Evolutionary conservation across 768 basidiomycete species (phyloP), one percentile per base, ranked within the genome.

Genomic region (Macrolepiota fuliginosa): DNA sequence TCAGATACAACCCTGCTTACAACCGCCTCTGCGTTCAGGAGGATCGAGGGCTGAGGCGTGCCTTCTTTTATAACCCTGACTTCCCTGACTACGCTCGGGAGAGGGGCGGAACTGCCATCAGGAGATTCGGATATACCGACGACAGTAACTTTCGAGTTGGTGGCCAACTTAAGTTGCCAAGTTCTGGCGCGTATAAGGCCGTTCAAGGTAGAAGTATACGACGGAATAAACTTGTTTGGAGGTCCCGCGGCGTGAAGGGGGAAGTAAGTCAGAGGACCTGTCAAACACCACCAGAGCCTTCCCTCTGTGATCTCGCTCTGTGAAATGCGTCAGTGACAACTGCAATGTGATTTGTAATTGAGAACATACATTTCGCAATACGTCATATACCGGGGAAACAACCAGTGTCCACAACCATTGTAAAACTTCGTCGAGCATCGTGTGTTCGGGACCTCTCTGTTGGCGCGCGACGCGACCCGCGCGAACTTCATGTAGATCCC

Each of bases 241-340:
- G 63, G 63, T 47, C 65, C 62, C 27, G 64, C 65, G 12, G 67
- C 67, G 42, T 68, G 67, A 7, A 66, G n/a, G 35, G 67, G 65
- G 11, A 68, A 51, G 54, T 57, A 59, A 12, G 60, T 63, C 3
- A 65, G 55, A 11, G 58, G 54, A 4, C 65, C 64, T 25, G 62
- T 65, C 4, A 54, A 56, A 15, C 65, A 66, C 64, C 66, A 66
- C 67, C 67, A 68, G 49, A 68, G 57, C 36, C 65, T 58, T 47
- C 65, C 62, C 22, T 40, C 15, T 10, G 32, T 40, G 42, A 65
- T 56, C 1, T 61, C 63, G 19, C 64, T 65, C 67, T 68, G 50
- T 12, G 40, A 3, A 36, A 42, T 25, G 22, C 10, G 13, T 53
- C 52, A 27, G 19, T 1, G 45, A 37, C n/a, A 45, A 45, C n/a